Percentiles rank a stretch among this genome's conserved stretches.
phyloP scores from a whole-genome alignment of 2,329 filamentous ascomycete genomes.

The Fusarium succisae region DNA sequence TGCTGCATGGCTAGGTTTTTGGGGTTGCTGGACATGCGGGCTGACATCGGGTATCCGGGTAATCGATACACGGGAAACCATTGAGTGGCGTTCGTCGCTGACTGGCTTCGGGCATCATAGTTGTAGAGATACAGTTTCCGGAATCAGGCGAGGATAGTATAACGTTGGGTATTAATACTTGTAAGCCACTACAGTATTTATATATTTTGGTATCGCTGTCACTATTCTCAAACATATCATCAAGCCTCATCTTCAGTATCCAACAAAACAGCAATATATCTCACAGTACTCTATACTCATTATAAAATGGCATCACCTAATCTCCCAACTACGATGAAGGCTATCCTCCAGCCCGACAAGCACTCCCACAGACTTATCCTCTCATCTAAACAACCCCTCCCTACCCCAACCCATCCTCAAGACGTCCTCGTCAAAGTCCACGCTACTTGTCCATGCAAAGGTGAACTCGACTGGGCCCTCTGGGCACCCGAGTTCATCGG shows the following conservation, averaged over 20 bases:
- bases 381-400: conserved; percentile 16
- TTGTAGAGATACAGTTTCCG: not conserved
- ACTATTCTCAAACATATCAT: no score
- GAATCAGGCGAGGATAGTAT: not conserved
- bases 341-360: conserved; percentile 23
- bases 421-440: conserved; percentile 47
- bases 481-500: conserved; percentile 34
- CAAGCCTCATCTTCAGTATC: not conserved
- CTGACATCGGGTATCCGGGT: not conserved
- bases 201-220: rapidly evolving
- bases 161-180: rapidly evolving
- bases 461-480: conserved; percentile 46
- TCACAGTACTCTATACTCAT: rapidly evolving
- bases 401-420: conserved; percentile 30
- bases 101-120: not conserved
- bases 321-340: conserved; percentile 20
- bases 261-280: not conserved
- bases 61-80: not conserved
- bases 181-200: rapidly evolving
- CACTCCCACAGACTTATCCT: conserved; percentile 23
- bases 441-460: conserved; percentile 46
- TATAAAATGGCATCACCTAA: not conserved
- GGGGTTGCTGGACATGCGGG: no score
- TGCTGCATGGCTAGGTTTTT: no score
- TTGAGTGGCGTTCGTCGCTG: not conserved